Conservation (phyloP, 73 alveolate species). For the Breviolum minutum region DNA sequence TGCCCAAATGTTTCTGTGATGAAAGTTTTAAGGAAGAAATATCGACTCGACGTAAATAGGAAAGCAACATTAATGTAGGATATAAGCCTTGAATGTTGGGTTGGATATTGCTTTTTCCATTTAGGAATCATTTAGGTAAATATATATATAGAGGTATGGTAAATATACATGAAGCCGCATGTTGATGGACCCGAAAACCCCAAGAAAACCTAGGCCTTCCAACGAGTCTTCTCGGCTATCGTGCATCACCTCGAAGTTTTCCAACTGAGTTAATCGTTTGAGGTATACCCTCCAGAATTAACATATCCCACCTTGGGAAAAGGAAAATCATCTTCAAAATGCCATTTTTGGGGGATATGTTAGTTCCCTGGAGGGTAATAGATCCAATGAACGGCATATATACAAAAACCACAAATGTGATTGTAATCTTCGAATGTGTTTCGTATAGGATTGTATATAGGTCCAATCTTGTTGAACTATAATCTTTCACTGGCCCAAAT, state of each 20-base stretch:
- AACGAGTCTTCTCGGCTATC: conserved; percentile 90
- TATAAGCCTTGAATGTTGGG: too few relatives aligned
- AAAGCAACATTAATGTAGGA: not conserved
- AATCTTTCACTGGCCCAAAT: too few relatives aligned
- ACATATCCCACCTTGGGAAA: too few relatives aligned
- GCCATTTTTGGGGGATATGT: too few relatives aligned
- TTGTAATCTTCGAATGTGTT: too few relatives aligned
- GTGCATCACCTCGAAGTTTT: conserved; percentile 48
- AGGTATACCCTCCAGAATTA: too few relatives aligned
- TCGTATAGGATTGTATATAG: not conserved
- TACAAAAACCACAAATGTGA: not conserved
- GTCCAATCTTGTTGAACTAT: not conserved
- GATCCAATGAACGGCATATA: not conserved
- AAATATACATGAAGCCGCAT: not conserved
- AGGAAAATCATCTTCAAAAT: too few relatives aligned
- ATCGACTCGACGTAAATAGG: too few relatives aligned
- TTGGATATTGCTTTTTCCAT: not conserved
- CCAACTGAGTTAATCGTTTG: not conserved
- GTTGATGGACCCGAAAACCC: not conserved
- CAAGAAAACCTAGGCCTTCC: not conserved
- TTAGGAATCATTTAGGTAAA: not conserved
- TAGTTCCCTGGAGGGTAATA: too few relatives aligned
- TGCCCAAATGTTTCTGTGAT: not conserved
- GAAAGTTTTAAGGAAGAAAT: too few relatives aligned
- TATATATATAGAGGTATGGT: not conserved